Evolutionary conservation across 306 rosid species (phyloP).

Genomic region (Cucurbita argyrosperma): DNA sequence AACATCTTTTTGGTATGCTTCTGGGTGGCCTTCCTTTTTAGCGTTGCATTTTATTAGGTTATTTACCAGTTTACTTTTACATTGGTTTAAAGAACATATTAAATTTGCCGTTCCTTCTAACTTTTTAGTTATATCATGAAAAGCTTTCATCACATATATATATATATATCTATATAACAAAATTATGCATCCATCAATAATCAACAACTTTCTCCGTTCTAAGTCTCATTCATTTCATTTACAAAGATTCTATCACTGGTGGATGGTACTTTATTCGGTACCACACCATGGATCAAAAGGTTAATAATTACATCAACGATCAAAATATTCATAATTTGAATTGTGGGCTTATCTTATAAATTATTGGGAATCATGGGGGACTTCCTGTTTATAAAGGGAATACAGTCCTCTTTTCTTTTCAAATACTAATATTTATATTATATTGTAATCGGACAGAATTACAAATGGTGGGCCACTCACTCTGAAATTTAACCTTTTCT

Average conservation of each 20-base stretch:
- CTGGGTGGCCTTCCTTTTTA: neutral
- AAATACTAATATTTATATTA: neutral
- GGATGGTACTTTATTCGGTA: neutral
- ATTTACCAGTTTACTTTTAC: neutral
- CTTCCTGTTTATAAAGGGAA: neutral
- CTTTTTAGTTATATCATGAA: too few species aligned
- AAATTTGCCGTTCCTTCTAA: too few species aligned
- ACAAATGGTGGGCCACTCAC: conserved; percentile 7
- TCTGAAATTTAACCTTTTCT: neutral
- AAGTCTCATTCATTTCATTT: too few species aligned
- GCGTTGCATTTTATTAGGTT: neutral
- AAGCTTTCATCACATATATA: too few species aligned
- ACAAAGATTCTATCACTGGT: too few species aligned
- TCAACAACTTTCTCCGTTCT: too few species aligned
- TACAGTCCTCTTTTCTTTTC: neutral
- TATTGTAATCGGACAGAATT: neutral
- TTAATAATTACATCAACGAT: neutral
- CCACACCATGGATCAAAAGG: neutral
- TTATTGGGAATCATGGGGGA: neutral
- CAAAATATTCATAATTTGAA: neutral
- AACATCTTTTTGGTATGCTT: neutral
- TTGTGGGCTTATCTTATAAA: neutral
- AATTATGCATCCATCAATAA: too few species aligned
- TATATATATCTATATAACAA: too few species aligned
- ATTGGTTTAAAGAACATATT: neutral